Evolutionary conservation across 1,284 basidiomycete genomes (phyloP), one percentile per base, ranked within the genome.

Genomic region (Pseudozyma flocculosa): DNA sequence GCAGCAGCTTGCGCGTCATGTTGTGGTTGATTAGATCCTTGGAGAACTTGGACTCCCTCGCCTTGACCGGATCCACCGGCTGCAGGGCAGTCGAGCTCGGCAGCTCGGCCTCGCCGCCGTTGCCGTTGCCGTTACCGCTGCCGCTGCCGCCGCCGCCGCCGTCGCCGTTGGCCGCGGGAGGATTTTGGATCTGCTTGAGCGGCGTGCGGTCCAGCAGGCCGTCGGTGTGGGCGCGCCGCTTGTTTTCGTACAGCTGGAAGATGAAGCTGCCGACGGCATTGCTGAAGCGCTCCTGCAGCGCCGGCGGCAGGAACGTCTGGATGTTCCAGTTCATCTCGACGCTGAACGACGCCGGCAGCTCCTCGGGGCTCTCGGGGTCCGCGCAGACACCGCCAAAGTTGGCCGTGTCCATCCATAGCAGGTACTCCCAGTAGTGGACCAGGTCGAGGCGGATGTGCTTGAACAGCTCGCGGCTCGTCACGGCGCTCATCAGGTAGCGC

Each of bases 241-340:
- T 87, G 48, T 89, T 86, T 29, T 76, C 73, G 81, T 88, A 94
- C 67, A 96, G 82, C 70, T 92, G 89, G 55, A 89, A 83, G 54
- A 97, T 88, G 81, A 90, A 96, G 74, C 85, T 87, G 40, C 89
- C 89, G 18, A 96, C 81, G 38, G 86, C 83, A 13, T 83, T 79
- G 48, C 84, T 83, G 72, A 98, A 97, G 61, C 92, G 85, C 11
- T 83, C 80, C 71, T 94, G 93, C 29, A 94, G 82, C 5, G 87
- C 86, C 0, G 84, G 84, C 0, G 95, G 94, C 10, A 99, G 85
- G 83, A 96, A 97, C 0, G 85, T 84, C 57, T 88, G 84, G 60
- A 98, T 90, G 78, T 98, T 98, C 93, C 94, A 98, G 58, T 86
- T 85, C 88, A 93, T 92, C 71, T 92, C 89, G 19, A 76, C 67